Evolutionary conservation across 2,329 filamentous ascomycete genomes (phyloP).

Genomic region (Pseudogymnoascus sp.): DNA sequence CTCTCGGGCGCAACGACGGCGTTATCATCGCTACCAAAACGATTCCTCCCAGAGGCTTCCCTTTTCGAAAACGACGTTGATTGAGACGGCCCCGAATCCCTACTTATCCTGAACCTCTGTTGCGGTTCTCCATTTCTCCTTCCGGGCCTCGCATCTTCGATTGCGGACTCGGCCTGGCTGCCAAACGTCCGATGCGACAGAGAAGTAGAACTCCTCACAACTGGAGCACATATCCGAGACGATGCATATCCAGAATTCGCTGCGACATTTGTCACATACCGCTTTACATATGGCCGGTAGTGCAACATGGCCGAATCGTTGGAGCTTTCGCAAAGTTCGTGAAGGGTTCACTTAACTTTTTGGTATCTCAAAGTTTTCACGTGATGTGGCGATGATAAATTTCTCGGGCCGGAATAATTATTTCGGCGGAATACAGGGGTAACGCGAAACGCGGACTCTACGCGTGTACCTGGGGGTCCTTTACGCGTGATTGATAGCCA

Average conservation of each 20-base stretch:
- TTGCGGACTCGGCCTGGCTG: not conserved
- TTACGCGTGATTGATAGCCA: slow-evolving; percentile 5
- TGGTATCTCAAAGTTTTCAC: slow-evolving; percentile 4
- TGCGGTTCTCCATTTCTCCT: not conserved
- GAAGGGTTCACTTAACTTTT: slow-evolving; percentile 3
- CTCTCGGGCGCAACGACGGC: not conserved
- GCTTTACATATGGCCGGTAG: slow-evolving; percentile 7
- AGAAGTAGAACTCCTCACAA: not conserved
- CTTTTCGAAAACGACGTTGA: not conserved
- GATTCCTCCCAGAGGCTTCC: not conserved
- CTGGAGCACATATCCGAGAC: not conserved
- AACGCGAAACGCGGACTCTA: slow-evolving; percentile 7
- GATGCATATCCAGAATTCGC: not conserved
- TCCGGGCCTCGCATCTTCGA: not conserved
- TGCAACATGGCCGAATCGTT: slow-evolving; percentile 10
- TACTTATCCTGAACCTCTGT: not conserved
- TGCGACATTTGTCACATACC: not conserved
- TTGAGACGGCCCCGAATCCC: not conserved
- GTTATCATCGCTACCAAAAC: not conserved
- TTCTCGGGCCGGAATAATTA: not conserved
- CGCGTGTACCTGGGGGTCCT: not conserved
- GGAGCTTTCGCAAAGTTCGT: slow-evolving; percentile 7
- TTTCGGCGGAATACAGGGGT: not conserved
- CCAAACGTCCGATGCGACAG: slow-evolving; percentile 7
- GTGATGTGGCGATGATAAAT: slow-evolving; percentile 7